phyloP scores from a whole-genome alignment of 2,329 filamentous ascomycete genomes.

The Pseudogymnoascus pannorum region DNA sequence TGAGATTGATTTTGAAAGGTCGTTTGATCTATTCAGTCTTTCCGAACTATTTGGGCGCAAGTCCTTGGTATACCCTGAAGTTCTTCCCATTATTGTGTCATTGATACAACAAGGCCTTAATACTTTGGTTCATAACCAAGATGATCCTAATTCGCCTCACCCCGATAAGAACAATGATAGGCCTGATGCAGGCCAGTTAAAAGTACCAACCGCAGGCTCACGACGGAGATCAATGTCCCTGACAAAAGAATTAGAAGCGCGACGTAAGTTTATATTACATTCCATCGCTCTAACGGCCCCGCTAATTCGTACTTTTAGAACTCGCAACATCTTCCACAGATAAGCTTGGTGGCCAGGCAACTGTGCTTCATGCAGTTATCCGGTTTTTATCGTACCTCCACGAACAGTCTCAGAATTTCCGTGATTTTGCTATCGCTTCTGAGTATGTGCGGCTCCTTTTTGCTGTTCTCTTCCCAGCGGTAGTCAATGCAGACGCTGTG shows the following conservation, averaged over 20 bases:
- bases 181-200: constrained; percentile 21
- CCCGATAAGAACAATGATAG: constrained; percentile 19
- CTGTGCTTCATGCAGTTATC: constrained; percentile 67
- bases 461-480: constrained; percentile 73
- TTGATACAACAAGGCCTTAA: constrained; percentile 86
- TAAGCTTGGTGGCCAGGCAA: constrained; percentile 48
- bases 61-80: constrained; percentile 67
- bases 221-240: constrained; percentile 57
- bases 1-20: constrained; percentile 62
- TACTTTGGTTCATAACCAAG: constrained; percentile 55
- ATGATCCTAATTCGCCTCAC: constrained; percentile 49
- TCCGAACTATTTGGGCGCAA: constrained; percentile 64
- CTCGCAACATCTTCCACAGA: constrained; percentile 38
- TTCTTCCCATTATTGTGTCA: constrained; percentile 69
- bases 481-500: constrained; percentile 79
- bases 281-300: neutral
- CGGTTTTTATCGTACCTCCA: constrained; percentile 76
- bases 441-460: constrained; percentile 77
- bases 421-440: constrained; percentile 73
- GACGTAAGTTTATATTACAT: constrained; percentile 36
- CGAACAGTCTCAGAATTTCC: constrained; percentile 65
- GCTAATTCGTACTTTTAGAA: constrained; percentile 23
- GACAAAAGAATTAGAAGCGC: constrained; percentile 48
- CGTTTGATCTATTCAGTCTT: constrained; percentile 68
- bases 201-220: constrained; percentile 17